phyloP scores from a whole-genome alignment of 768 basidiomycete genomes.

The Boletus coccyginus region DNA sequence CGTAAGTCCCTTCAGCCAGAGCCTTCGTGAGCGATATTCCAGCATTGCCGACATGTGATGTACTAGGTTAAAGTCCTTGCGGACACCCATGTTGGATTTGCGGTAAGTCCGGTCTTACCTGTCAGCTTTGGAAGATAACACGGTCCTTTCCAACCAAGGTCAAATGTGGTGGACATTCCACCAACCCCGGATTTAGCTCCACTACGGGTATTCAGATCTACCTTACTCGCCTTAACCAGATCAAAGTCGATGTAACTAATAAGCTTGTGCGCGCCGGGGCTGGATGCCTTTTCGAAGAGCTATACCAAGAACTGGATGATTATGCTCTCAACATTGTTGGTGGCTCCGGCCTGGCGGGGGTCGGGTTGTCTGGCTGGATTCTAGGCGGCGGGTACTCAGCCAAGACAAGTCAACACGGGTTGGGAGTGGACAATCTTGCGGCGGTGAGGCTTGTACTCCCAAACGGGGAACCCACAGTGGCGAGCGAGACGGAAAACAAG shows the following conservation, averaged over 20 bases:
- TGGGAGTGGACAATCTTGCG: constrained; percentile 34
- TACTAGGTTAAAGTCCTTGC: constrained; percentile 8
- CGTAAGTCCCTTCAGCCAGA: not conserved
- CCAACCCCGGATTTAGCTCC: constrained; percentile 31
- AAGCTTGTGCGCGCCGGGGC: constrained; percentile 22
- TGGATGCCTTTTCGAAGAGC: constrained; percentile 29
- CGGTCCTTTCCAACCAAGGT: constrained; percentile 14
- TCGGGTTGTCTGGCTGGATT: constrained; percentile 34
- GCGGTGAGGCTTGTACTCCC: constrained; percentile 29
- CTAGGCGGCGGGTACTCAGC: constrained; percentile 37
- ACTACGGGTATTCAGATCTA: constrained; percentile 30
- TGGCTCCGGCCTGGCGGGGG: constrained; percentile 19
- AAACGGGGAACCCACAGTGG: constrained; percentile 19
- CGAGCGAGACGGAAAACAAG: not conserved
- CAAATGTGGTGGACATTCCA: constrained; percentile 33
- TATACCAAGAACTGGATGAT: constrained; percentile 21
- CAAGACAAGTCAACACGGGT: constrained; percentile 33
- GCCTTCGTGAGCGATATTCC: not conserved
- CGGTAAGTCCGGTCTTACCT: not conserved
- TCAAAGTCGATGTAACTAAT: not conserved
- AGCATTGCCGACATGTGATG: not conserved
- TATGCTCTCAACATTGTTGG: constrained; percentile 20
- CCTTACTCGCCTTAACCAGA: constrained; percentile 25
- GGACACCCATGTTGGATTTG: constrained; percentile 8
- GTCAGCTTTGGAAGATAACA: not conserved